Evolutionary conservation across 176 grass and related monocot genomes (phyloP).

Genomic region (Lolium multiflorum): DNA sequence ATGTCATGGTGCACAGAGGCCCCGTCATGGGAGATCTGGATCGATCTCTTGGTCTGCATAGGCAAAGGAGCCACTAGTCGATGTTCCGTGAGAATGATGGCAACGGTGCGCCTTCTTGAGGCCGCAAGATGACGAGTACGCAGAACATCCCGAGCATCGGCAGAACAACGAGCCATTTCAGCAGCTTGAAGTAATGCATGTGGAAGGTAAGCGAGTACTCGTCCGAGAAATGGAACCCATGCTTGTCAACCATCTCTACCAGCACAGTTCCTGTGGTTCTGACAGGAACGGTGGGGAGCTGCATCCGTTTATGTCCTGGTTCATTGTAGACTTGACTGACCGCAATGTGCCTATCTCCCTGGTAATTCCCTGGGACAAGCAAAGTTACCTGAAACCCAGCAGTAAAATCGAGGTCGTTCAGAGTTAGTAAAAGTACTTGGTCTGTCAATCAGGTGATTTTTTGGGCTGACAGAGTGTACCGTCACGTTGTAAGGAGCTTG

Average conservation of each 20-base stretch:
- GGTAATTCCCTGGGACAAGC: slow-evolving; percentile 95
- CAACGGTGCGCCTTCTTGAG: slow-evolving; percentile 83
- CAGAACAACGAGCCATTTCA: slow-evolving; percentile 93
- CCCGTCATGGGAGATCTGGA: neutral
- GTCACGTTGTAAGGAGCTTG: slow-evolving; percentile 97
- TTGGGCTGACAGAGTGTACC: slow-evolving; percentile 51
- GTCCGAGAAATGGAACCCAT: slow-evolving; percentile 88
- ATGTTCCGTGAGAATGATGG: slow-evolving; percentile 91
- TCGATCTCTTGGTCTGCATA: slow-evolving; percentile 3
- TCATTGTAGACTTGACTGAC: slow-evolving; percentile 63
- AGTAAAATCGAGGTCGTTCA: neutral
- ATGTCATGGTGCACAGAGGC: slow-evolving; percentile 26
- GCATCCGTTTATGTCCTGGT: slow-evolving; percentile 76
- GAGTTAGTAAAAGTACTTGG: slow-evolving; percentile 38
- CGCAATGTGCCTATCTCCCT: slow-evolving; percentile 81
- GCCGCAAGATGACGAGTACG: slow-evolving; percentile 82
- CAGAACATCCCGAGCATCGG: slow-evolving; percentile 97
- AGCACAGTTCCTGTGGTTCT: slow-evolving; percentile 86
- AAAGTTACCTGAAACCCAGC: slow-evolving; percentile 75
- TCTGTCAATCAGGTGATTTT: neutral
- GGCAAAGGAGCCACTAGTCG: slow-evolving; percentile 54
- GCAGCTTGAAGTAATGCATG: slow-evolving; percentile 91
- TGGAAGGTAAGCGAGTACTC: slow-evolving; percentile 98
- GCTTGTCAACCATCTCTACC: slow-evolving; percentile 92
- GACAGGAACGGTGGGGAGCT: slow-evolving; percentile 95